These are phyloP conservation scores for Saccharomycopsis fermentans DNA, from an alignment of 805 yeast species.

Conservation along the genomic window DNA sequence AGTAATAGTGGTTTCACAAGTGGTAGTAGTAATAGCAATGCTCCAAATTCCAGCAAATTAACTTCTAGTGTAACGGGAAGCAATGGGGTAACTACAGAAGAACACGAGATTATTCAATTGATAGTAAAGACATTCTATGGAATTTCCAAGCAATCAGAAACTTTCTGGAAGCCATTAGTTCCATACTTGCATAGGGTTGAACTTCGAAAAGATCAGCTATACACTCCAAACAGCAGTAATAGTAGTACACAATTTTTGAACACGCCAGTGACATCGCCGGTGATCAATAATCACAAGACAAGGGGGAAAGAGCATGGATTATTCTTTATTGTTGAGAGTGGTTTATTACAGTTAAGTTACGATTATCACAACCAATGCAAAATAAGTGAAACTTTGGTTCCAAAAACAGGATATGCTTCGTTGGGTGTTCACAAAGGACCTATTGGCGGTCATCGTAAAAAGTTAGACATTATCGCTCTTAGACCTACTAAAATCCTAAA, in stretches of 20 bases:
- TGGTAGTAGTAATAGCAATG: background rate
- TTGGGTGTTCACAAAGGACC: constrained; percentile 22
- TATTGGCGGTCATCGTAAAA: constrained; percentile 33
- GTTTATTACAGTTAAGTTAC: constrained; percentile 36
- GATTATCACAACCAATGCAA: constrained; percentile 35
- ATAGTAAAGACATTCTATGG: constrained; percentile 57
- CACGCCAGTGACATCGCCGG: background rate
- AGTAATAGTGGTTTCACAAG: background rate
- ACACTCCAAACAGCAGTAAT: constrained; percentile 19
- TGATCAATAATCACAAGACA: constrained; percentile 10
- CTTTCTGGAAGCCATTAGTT: constrained; percentile 51
- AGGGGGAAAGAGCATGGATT: constrained; percentile 36
- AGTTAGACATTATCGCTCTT: constrained; percentile 29
- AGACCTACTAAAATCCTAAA: constrained; percentile 33
- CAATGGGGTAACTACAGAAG: constrained; percentile 21
- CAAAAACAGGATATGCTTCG: constrained; percentile 71
- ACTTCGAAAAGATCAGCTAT: constrained; percentile 33
- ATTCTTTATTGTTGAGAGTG: constrained; percentile 38
- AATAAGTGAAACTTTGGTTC: constrained; percentile 44
- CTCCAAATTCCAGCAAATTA: background rate
- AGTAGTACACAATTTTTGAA: background rate
- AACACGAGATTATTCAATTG: constrained; percentile 24
- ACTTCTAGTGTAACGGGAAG: background rate
- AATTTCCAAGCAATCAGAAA: constrained; percentile 36
- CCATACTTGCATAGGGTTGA: constrained; percentile 41